A percentile compares a stretch with the other conserved stretches of the same genome.
Conservation (phyloP, 495 filamentous ascomycete species). For the Darksidea phi region DNA sequence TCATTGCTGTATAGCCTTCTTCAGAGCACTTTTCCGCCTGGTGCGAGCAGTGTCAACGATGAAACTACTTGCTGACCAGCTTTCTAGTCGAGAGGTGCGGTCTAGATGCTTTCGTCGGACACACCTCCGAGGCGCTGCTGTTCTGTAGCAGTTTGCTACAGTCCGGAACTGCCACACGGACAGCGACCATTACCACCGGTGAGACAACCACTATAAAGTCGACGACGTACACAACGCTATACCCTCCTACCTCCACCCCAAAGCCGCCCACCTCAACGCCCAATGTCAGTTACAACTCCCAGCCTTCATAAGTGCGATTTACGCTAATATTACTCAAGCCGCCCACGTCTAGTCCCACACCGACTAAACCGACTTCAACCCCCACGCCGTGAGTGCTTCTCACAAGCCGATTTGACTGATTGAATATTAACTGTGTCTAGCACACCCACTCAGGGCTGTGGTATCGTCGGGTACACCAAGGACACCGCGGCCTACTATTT, state of each 20-base stretch:
- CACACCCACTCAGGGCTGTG: constrained; percentile 12
- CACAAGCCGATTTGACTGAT: too few species aligned
- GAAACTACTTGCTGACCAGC: neutral
- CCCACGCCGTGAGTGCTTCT: constrained; percentile 12
- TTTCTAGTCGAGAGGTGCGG: constrained; percentile 19
- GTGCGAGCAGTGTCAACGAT: too few species aligned
- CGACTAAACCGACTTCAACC: constrained; percentile 17
- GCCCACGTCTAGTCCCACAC: constrained; percentile 7
- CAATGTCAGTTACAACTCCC: neutral
- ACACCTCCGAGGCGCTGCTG: constrained; percentile 23
- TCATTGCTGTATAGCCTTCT: neutral
- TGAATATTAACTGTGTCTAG: neutral
- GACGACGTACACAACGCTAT: constrained; percentile 21
- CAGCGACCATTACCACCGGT: constrained; percentile 11
- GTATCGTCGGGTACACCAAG: constrained; percentile 31
- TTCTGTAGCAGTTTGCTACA: constrained; percentile 29
- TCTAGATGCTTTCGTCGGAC: constrained; percentile 26
- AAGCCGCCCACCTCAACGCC: constrained; percentile 8
- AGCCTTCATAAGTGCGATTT: too few species aligned
- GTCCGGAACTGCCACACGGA: constrained; percentile 16
- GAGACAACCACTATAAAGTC: constrained; percentile 15
- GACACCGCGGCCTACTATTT: constrained; percentile 29
- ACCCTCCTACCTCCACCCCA: constrained; percentile 11
- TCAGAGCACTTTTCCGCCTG: too few species aligned
- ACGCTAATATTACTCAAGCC: too few species aligned